These are phyloP conservation scores for Calonectria naviculata DNA, from an alignment of 2,329 filamentous ascomycete species.

Conservation along the genomic window DNA sequence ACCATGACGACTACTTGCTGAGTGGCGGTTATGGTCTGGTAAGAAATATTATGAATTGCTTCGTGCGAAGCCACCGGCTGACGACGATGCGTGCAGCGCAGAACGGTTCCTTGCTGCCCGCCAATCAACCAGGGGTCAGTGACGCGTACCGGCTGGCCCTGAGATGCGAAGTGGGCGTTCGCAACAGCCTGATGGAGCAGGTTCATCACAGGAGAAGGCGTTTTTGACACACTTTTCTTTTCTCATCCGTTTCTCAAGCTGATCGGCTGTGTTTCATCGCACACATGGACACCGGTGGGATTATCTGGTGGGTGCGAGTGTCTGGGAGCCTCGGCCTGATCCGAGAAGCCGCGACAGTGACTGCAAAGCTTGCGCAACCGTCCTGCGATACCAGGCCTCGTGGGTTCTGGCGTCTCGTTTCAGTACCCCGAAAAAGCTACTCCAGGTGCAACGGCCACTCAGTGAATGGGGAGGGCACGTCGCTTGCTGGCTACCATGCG, in stretches of 20 bases:
- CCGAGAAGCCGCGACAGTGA: constrained; percentile 22
- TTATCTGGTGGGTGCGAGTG: not conserved
- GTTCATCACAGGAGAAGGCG: not conserved
- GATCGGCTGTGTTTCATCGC: not conserved
- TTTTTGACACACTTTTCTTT: not conserved
- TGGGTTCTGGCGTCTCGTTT: constrained; percentile 18
- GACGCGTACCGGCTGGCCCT: not conserved
- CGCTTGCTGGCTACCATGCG: not conserved
- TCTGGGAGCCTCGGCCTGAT: constrained; percentile 15
- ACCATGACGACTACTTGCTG: constrained; percentile 26
- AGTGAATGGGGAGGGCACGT: not conserved
- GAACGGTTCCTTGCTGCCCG: not conserved
- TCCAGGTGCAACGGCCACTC: not conserved
- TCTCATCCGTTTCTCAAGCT: no score
- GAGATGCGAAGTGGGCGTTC: not conserved
- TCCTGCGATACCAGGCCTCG: constrained; percentile 19
- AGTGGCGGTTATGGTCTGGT: constrained; percentile 16
- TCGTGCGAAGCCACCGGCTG: not conserved
- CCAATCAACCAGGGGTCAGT: not conserved
- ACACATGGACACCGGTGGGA: not conserved
- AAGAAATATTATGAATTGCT: not conserved
- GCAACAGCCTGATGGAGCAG: not conserved
- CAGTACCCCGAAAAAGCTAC: constrained; percentile 6
- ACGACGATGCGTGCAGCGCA: not conserved
- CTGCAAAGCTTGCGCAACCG: constrained; percentile 18